phyloP scores from a whole-genome alignment of 2,329 filamentous ascomycete species.

The Colletotrichum ledebouriae region DNA sequence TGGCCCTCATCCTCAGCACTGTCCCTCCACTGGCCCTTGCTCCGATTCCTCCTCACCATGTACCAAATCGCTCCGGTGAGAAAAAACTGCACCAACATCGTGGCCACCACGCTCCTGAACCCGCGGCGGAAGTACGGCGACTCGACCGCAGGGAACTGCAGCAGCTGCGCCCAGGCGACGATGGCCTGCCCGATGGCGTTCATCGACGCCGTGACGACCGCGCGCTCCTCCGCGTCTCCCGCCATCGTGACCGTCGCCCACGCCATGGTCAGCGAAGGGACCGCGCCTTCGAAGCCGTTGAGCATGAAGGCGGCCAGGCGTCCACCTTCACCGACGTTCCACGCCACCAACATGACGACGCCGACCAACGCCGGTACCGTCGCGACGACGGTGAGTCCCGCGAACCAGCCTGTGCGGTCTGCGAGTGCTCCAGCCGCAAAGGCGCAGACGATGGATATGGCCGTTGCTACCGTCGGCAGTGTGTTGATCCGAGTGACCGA shows the following conservation, averaged over 20 bases:
- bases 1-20: background rate
- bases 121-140: constrained; percentile 52
- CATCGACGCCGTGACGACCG: constrained; percentile 58
- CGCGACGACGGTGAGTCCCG: constrained; percentile 50
- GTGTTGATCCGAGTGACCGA: constrained; percentile 57
- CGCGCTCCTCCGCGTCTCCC: constrained; percentile 56
- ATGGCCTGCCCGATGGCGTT: constrained; percentile 59
- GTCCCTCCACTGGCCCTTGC: background rate
- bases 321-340: constrained; percentile 54
- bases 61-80: constrained; percentile 32
- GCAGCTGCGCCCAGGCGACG: constrained; percentile 55
- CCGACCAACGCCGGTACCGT: constrained; percentile 52
- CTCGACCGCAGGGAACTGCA: constrained; percentile 53
- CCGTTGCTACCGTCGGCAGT: constrained; percentile 55
- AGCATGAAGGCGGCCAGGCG: constrained; percentile 55
- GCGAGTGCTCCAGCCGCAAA: constrained; percentile 50
- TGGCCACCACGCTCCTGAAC: constrained; percentile 50
- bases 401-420: constrained; percentile 52
- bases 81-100: constrained; percentile 50
- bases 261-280: constrained; percentile 54
- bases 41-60: constrained; percentile 24
- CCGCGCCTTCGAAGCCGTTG: constrained; percentile 53
- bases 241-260: constrained; percentile 56
- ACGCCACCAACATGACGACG: constrained; percentile 51
- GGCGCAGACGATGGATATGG: constrained; percentile 54